Evolutionary conservation across 371 early-diverging fungal genomes (phyloP).

Genomic region (Rhizopus arrhizus): DNA sequence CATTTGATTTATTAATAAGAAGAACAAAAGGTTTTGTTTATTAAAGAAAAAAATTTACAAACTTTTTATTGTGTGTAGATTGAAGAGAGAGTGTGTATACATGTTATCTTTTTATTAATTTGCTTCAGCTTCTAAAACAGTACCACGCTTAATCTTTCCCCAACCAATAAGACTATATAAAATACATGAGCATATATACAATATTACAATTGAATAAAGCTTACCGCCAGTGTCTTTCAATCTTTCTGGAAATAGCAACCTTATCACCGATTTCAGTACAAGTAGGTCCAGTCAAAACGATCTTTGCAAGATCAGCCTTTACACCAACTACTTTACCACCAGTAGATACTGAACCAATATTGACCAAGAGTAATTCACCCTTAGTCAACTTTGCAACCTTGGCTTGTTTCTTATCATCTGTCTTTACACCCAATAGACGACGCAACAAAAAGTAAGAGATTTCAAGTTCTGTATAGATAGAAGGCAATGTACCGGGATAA

Average conservation of each 20-base stretch:
- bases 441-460: conserved; percentile 98
- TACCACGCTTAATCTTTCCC: conserved; percentile 94
- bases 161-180: conserved; percentile 89
- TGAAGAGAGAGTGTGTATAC: neutral
- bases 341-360: conserved; percentile 99
- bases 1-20: too few species aligned
- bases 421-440: conserved; percentile 94
- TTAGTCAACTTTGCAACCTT: conserved; percentile 92
- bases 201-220: conserved; percentile 16
- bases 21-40: too few species aligned
- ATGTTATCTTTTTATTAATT: conserved; percentile 32
- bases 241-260: conserved; percentile 97
- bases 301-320: conserved; percentile 93
- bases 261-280: conserved; percentile 99
- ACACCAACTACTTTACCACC: conserved; percentile 96
- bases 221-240: conserved; percentile 99
- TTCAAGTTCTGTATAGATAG: conserved; percentile 95
- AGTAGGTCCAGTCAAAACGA: conserved; percentile 92
- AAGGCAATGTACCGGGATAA: conserved; percentile 93
- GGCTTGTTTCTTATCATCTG: conserved; percentile 95
- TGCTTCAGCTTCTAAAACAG: conserved; percentile 72
- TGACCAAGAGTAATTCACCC: conserved; percentile 96
- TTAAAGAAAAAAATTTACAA: conserved; percentile 4
- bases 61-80: conserved; percentile 1
- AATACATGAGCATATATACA: conserved; percentile 5